Conservation (phyloP, 1,139 yeast species). For the Trichomonascaceae sp. region DNA sequence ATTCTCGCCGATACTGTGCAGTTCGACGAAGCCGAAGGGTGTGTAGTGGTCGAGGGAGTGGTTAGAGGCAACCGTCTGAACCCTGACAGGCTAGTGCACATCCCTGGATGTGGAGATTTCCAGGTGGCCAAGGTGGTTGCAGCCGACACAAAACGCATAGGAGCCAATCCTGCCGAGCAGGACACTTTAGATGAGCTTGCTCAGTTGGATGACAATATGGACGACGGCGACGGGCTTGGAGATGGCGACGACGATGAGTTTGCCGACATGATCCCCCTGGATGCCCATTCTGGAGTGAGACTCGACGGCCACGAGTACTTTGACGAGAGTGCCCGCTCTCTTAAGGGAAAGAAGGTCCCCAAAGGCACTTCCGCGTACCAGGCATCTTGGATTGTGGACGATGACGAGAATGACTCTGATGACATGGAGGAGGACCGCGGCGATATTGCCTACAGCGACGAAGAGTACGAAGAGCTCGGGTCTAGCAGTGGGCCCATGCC, state of each 20-base stretch:
- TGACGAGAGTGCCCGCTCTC: conserved; percentile 18
- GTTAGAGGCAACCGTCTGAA: conserved; percentile 80
- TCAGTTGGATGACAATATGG: conserved; percentile 44
- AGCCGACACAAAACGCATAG: conserved; percentile 12
- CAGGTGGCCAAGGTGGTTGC: conserved; percentile 52
- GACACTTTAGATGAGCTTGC: conserved; percentile 59
- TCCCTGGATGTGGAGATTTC: conserved; percentile 86
- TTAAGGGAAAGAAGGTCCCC: conserved; percentile 42
- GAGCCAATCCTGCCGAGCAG: conserved; percentile 37
- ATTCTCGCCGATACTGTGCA: conserved; percentile 55
- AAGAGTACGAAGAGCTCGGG: conserved; percentile 10
- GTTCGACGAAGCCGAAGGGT: conserved; percentile 32
- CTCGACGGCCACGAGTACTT: conserved; percentile 61
- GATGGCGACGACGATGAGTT: conserved; percentile 24
- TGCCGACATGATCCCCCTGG: conserved; percentile 16
- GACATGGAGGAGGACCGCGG: conserved; percentile 27
- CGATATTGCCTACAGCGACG: conserved; percentile 27
- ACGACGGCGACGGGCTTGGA: conserved; percentile 32
- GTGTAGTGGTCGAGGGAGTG: conserved; percentile 59
- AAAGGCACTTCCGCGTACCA: conserved; percentile 90
- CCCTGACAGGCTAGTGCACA: conserved; percentile 63
- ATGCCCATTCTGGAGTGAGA: conserved; percentile 43
- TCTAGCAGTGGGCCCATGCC: conserved; percentile 11
- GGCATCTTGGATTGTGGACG: conserved; percentile 79
- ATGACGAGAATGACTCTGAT: conserved; percentile 26